phyloP scores from a whole-genome alignment of 2,329 filamentous ascomycete species.

The Hypoxylon rubiginosum region DNA sequence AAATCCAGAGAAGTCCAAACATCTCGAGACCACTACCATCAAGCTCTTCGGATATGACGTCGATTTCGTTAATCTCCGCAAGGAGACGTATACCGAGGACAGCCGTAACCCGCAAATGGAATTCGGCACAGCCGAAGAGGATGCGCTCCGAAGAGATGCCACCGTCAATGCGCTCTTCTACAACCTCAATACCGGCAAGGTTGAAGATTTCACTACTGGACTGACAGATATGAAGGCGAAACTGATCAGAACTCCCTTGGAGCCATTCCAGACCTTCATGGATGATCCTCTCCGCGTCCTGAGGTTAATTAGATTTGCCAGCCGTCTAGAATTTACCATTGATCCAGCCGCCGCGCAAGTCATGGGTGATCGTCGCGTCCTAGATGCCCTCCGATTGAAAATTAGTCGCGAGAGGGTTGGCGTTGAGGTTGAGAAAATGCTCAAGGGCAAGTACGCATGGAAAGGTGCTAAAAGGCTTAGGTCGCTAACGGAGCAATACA shows the following conservation, averaged over 20 bases:
- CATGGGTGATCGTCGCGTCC: slow-evolving; percentile 85
- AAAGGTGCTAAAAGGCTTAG: not conserved
- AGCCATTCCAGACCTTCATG: slow-evolving; percentile 91
- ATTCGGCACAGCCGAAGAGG: slow-evolving; percentile 91
- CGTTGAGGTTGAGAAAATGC: slow-evolving; percentile 90
- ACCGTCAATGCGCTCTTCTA: slow-evolving; percentile 97
- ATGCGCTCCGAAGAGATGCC: slow-evolving; percentile 89
- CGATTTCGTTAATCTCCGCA: slow-evolving; percentile 93
- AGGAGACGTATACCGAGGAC: slow-evolving; percentile 90
- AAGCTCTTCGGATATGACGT: slow-evolving; percentile 88
- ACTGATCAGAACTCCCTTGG: slow-evolving; percentile 86
- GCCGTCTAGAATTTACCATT: slow-evolving; percentile 83
- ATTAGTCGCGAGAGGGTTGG: slow-evolving; percentile 94
- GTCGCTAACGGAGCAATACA: slow-evolving; percentile 30
- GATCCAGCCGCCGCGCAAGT: slow-evolving; percentile 75
- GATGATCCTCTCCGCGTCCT: slow-evolving; percentile 92
- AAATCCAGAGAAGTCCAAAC: slow-evolving; percentile 97
- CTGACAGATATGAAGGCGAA: slow-evolving; percentile 78
- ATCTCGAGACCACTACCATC: slow-evolving; percentile 91
- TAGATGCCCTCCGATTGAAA: slow-evolving; percentile 83
- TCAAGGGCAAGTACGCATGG: slow-evolving; percentile 70
- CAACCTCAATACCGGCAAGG: slow-evolving; percentile 81
- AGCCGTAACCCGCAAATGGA: slow-evolving; percentile 93
- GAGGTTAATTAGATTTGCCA: slow-evolving; percentile 90
- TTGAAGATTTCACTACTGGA: slow-evolving; percentile 91